Conservation (phyloP, 1,139 yeast genomes). For the Yamadazyma triangularis region DNA sequence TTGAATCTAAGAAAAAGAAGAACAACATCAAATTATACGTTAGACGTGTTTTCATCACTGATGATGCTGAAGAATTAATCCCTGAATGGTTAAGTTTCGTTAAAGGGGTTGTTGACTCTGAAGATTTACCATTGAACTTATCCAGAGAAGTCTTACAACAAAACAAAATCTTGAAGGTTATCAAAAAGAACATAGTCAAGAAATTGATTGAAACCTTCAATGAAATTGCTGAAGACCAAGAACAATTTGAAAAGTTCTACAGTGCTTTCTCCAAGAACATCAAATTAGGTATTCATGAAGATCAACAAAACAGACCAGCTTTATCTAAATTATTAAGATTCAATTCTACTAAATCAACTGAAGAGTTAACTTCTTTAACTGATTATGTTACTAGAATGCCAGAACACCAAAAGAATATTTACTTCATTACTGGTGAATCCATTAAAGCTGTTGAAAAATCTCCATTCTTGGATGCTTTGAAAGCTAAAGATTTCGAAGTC, state of each 20-base stretch:
- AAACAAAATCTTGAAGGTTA: constrained; percentile 99
- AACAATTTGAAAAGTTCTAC: constrained; percentile 98
- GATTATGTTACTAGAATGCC: constrained; percentile 99
- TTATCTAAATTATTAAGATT: constrained; percentile 95
- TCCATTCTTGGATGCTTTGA: constrained; percentile 98
- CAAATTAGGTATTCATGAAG: constrained; percentile 99
- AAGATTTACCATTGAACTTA: constrained; percentile 98
- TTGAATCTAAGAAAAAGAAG: constrained; percentile 98
- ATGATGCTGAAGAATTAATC: constrained; percentile 97
- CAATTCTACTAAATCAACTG: constrained; percentile 93
- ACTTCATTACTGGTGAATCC: constrained; percentile 99
- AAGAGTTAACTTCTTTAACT: constrained; percentile 89
- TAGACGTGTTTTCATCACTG: constrained; percentile 99
- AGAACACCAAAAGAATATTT: constrained; percentile 99
- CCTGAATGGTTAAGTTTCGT: constrained; percentile 99
- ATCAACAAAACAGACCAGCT: constrained; percentile 93
- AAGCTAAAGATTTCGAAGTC: constrained; percentile 98
- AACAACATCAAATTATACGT: constrained; percentile 98
- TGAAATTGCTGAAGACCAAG: constrained; percentile 98
- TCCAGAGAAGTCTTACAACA: constrained; percentile 99
- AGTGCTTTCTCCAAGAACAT: constrained; percentile 97
- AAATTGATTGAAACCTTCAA: constrained; percentile 97
- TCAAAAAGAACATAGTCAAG: constrained; percentile 98
- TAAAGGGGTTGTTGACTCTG: constrained; percentile 99
- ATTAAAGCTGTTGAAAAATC: constrained; percentile 97